Conservation (phyloP, 306 rosid genomes). For the Prunus salicina region DNA sequence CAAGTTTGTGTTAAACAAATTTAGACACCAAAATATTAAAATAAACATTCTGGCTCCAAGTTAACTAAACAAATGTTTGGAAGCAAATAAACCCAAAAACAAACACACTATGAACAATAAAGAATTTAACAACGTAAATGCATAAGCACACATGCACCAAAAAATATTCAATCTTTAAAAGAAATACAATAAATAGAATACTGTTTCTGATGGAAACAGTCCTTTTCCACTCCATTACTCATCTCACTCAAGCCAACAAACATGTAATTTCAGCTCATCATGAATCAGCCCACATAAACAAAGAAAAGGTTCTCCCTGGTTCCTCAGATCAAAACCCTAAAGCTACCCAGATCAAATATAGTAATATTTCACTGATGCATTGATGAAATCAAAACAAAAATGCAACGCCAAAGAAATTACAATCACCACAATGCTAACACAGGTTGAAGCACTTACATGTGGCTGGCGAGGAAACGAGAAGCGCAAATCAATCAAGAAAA, state of each 20-base stretch:
- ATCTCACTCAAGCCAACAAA: slow-evolving; percentile 3
- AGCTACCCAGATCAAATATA: not conserved
- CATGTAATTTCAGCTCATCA: slow-evolving; percentile 11
- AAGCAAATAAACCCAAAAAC: not conserved
- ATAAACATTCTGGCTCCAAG: not conserved
- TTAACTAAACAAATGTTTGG: not conserved
- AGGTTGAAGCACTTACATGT: not conserved
- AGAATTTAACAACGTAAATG: not conserved
- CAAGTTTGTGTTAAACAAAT: not conserved
- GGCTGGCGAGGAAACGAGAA: not conserved
- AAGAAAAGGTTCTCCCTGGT: not conserved
- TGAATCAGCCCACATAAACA: not conserved
- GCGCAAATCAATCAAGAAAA: not conserved
- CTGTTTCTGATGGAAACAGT: not conserved
- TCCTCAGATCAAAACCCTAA: slow-evolving; percentile 18
- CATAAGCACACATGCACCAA: not conserved
- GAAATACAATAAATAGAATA: not conserved
- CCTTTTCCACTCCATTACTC: not conserved
- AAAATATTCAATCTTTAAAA: slow-evolving; percentile 1
- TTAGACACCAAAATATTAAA: not conserved
- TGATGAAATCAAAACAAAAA: not conserved
- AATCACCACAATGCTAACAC: not conserved
- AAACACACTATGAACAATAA: not conserved
- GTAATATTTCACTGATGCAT: not conserved
- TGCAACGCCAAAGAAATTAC: not conserved